Percentiles rank a stretch among this genome's conserved stretches.
Evolutionary conservation across 2,329 filamentous ascomycete genomes (phyloP).

Genomic region (Cryphonectria radicalis): DNA sequence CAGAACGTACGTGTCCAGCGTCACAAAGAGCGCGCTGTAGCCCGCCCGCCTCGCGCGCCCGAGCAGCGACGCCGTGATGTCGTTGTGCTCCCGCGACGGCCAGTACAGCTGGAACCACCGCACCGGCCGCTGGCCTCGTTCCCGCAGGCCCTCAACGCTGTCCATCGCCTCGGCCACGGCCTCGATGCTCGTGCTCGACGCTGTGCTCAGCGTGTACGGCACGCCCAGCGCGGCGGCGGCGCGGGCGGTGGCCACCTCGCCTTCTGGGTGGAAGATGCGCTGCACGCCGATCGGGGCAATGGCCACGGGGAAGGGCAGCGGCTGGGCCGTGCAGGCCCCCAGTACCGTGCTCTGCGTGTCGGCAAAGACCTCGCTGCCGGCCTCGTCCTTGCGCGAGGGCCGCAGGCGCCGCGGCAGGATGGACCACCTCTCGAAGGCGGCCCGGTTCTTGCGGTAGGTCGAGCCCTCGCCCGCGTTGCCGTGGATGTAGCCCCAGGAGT

Average conservation of each 20-base stretch:
- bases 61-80: constrained; percentile 55
- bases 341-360: constrained; percentile 56
- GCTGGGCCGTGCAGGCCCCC: constrained; percentile 41
- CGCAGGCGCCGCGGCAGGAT: constrained; percentile 24
- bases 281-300: constrained; percentile 68
- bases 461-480: constrained; percentile 26
- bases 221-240: constrained; percentile 56
- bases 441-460: constrained; percentile 27
- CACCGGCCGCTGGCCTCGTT: constrained; percentile 13
- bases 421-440: constrained; percentile 27
- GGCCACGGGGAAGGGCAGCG: constrained; percentile 62
- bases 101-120: constrained; percentile 64
- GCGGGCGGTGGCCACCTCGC: constrained; percentile 62
- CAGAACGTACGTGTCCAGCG: constrained; percentile 60
- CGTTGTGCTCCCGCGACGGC: constrained; percentile 56
- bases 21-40: constrained; percentile 60
- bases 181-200: constrained; percentile 61
- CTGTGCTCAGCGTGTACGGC: constrained; percentile 65
- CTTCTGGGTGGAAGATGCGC: constrained; percentile 64
- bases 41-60: constrained; percentile 49
- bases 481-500: constrained; percentile 29
- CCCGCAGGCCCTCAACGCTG: constrained; percentile 24
- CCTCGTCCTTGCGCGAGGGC: constrained; percentile 11
- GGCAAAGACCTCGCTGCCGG: constrained; percentile 17
- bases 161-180: constrained; percentile 47